Evolutionary conservation across 345 rosid species (phyloP).

Genomic region (Ceriops zippeliana): DNA sequence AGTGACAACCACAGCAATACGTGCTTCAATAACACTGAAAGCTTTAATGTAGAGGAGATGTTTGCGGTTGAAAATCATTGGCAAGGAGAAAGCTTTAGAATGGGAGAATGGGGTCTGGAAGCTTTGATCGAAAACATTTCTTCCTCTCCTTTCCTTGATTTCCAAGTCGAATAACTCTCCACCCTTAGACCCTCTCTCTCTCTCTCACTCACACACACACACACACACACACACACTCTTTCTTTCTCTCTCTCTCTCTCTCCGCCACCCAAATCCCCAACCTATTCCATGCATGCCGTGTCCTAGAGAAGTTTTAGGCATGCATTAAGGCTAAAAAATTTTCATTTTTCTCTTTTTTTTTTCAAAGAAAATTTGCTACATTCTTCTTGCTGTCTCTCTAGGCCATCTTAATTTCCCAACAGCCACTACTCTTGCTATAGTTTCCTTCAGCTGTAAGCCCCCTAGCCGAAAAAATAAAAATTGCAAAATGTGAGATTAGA

Average conservation of each 20-base stretch:
- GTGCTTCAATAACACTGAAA: conserved; percentile 49
- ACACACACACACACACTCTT: too few species aligned
- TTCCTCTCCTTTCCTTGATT: conserved; percentile 79
- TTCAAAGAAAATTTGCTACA: background rate
- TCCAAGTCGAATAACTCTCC: conserved; percentile 50
- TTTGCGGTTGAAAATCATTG: conserved; percentile 54
- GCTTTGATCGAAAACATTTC: conserved; percentile 66
- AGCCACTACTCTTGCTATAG: background rate
- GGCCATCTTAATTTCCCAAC: too few species aligned
- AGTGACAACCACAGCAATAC: conserved; percentile 38
- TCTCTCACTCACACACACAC: too few species aligned
- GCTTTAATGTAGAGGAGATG: conserved; percentile 48
- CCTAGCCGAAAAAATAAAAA: conserved; percentile 8
- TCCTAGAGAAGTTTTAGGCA: conserved; percentile 20
- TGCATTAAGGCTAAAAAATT: background rate
- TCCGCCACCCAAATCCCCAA: too few species aligned
- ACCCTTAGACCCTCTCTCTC: background rate
- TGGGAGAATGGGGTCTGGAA: conserved; percentile 92
- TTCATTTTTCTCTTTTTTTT: background rate
- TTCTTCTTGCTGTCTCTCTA: background rate
- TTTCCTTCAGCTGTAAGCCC: background rate
- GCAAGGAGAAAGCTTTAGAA: conserved; percentile 64
- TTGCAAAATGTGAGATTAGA: conserved; percentile 12
- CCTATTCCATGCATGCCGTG: conserved; percentile 6
- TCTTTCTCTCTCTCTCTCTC: too few species aligned